A percentile compares a stretch with the other conserved stretches of the same genome.
Evolutionary conservation across 805 yeast species (phyloP).

Genomic region (Brettanomyces sp.): DNA sequence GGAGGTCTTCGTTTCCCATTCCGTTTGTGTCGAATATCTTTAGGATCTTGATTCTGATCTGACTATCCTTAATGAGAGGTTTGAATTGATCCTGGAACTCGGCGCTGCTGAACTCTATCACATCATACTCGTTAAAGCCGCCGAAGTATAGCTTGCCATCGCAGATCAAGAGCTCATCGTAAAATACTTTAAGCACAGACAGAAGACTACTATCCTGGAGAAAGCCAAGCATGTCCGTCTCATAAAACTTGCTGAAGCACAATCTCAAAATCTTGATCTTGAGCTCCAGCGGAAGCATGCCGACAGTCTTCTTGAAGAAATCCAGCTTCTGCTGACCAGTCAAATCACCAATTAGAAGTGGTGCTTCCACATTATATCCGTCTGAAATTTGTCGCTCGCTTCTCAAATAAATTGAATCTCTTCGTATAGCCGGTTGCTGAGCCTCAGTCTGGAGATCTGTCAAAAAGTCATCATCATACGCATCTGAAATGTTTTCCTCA

Average conservation of each 20-base stretch:
- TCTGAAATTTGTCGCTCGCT: too few relatives aligned
- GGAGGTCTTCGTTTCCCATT: not conserved
- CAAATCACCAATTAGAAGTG: too few relatives aligned
- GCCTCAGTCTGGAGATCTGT: not conserved
- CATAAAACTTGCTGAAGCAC: conserved; percentile 4
- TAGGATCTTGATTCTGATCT: conserved; percentile 1
- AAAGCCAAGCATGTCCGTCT: conserved; percentile 1
- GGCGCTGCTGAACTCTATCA: not conserved
- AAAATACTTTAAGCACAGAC: conserved; percentile 2
- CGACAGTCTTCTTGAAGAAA: too few relatives aligned
- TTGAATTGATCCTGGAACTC: not conserved
- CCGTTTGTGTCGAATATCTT: conserved; percentile 4
- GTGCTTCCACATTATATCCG: too few relatives aligned
- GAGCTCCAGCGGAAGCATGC: conserved; percentile 3
- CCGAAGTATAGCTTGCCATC: conserved; percentile 8
- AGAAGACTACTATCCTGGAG: not conserved
- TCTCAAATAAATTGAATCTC: too few relatives aligned
- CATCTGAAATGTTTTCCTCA: not conserved
- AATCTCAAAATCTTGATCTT: conserved; percentile 2
- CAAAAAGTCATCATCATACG: conserved; percentile 2
- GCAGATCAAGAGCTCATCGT: conserved; percentile 3
- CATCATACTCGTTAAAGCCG: conserved; percentile 7
- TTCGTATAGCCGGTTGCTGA: not conserved
- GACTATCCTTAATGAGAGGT: not conserved
- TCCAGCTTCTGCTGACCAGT: not conserved